phyloP scores from a whole-genome alignment of 345 rosid genomes.

The Camelina hispida region DNA sequence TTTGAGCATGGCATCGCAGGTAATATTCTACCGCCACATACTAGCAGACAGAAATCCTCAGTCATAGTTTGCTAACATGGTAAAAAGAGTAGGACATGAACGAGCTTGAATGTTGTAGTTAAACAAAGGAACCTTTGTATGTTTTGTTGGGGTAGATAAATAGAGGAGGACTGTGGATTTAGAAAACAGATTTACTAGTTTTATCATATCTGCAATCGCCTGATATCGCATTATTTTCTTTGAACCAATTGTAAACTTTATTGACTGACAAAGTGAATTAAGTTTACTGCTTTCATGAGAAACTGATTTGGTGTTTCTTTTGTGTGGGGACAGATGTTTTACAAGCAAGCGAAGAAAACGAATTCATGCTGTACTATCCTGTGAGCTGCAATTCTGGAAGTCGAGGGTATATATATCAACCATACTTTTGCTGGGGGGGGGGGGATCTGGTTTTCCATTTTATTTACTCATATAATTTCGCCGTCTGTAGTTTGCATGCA shows the following conservation, averaged over 20 bases:
- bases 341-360: slow-evolving; percentile 98
- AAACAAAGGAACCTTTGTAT: background rate
- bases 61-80: background rate
- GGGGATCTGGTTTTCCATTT: slow-evolving; percentile 1
- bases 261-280: background rate
- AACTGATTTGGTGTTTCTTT: slow-evolving; percentile 20
- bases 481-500: slow-evolving; percentile 28
- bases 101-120: background rate
- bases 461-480: slow-evolving; percentile 24
- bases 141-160: background rate
- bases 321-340: slow-evolving; percentile 84
- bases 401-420: slow-evolving; percentile 30
- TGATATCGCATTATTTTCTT: no score
- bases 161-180: background rate
- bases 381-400: slow-evolving; percentile 49
- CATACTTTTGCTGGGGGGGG: slow-evolving; percentile 37
- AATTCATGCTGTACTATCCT: slow-evolving; percentile 91
- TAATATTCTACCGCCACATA: slow-evolving; percentile 28
- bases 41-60: background rate
- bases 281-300: background rate
- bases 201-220: background rate
- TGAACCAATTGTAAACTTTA: background rate
- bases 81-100: slow-evolving; percentile 17
- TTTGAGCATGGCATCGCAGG: slow-evolving; percentile 97
- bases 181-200: background rate